phyloP scores from a whole-genome alignment of 1,139 yeast species.

The Geotrichum citri-aurantii region DNA sequence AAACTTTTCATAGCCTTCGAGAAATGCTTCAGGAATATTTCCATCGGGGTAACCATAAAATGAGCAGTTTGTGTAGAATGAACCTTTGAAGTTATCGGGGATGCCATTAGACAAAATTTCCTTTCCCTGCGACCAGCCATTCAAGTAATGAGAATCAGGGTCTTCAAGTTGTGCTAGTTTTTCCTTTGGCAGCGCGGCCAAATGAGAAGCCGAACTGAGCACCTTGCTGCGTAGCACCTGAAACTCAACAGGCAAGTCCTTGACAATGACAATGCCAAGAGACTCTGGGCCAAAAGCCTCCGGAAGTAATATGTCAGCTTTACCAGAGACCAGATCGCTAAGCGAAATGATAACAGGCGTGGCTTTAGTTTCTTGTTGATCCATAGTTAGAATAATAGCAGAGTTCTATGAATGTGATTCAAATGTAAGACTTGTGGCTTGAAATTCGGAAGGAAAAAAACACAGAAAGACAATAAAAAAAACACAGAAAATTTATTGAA shows the following conservation, averaged over 20 bases:
- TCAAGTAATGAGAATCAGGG: constrained; percentile 48
- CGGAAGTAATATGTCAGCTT: constrained; percentile 35
- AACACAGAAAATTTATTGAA: too few species aligned
- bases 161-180: constrained; percentile 42
- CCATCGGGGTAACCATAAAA: constrained; percentile 43
- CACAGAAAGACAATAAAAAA: too few species aligned
- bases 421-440: background rate
- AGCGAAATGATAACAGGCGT: constrained; percentile 35
- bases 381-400: background rate
- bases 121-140: constrained; percentile 65
- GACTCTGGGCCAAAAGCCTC: constrained; percentile 56
- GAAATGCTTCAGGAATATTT: constrained; percentile 43
- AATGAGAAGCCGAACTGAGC: constrained; percentile 42
- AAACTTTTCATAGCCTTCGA: constrained; percentile 35
- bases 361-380: background rate
- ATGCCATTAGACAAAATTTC: constrained; percentile 42
- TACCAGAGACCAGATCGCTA: constrained; percentile 37
- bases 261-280: constrained; percentile 48
- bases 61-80: constrained; percentile 56
- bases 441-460: too few species aligned
- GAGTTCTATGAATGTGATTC: background rate
- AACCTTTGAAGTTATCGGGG: constrained; percentile 53
- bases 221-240: constrained; percentile 41
- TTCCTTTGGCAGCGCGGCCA: constrained; percentile 42
- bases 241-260: constrained; percentile 42